These are phyloP conservation scores for Scedosporium boydii DNA, from an alignment of 2,329 filamentous ascomycete genomes.

Conservation along the genomic window DNA sequence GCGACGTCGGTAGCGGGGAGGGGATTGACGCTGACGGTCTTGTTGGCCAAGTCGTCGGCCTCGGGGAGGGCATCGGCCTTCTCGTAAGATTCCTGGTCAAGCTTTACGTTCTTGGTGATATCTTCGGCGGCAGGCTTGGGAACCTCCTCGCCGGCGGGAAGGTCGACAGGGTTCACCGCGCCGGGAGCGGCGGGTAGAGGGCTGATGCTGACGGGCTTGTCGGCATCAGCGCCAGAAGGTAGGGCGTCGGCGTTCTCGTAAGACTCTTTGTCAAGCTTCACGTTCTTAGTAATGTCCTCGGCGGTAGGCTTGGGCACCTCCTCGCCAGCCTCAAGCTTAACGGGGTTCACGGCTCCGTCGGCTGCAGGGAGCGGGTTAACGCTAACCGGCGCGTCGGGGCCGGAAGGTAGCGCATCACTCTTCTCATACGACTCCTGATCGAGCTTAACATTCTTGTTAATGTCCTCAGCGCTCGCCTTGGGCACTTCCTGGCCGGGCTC, in stretches of 20 bases:
- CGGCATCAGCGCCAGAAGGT: constrained; percentile 44
- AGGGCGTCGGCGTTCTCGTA: constrained; percentile 46
- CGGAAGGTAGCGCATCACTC: constrained; percentile 47
- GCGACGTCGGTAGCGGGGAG: constrained; percentile 51
- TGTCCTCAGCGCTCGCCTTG: constrained; percentile 50
- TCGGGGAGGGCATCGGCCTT: constrained; percentile 58
- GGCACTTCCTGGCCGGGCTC: constrained; percentile 73
- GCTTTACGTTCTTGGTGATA: constrained; percentile 59
- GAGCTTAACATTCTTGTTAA: constrained; percentile 61
- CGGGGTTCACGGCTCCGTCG: constrained; percentile 63
- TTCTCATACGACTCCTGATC: constrained; percentile 84
- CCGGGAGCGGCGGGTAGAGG: constrained; percentile 53
- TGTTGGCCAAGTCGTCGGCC: constrained; percentile 52
- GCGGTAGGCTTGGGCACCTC: constrained; percentile 62
- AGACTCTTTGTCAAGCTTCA: constrained; percentile 73
- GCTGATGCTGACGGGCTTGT: constrained; percentile 47
- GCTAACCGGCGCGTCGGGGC: constrained; percentile 35
- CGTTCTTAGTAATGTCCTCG: constrained; percentile 60
- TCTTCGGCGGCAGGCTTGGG: constrained; percentile 61
- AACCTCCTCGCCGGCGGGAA: constrained; percentile 72
- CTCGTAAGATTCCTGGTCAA: constrained; percentile 79
- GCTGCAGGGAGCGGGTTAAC: constrained; percentile 55
- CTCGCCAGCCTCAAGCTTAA: constrained; percentile 71
- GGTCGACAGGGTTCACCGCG: constrained; percentile 67
- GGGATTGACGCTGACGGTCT: constrained; percentile 49